phyloP scores from a whole-genome alignment of 768 basidiomycete species.

The Tulasnella sp. region DNA sequence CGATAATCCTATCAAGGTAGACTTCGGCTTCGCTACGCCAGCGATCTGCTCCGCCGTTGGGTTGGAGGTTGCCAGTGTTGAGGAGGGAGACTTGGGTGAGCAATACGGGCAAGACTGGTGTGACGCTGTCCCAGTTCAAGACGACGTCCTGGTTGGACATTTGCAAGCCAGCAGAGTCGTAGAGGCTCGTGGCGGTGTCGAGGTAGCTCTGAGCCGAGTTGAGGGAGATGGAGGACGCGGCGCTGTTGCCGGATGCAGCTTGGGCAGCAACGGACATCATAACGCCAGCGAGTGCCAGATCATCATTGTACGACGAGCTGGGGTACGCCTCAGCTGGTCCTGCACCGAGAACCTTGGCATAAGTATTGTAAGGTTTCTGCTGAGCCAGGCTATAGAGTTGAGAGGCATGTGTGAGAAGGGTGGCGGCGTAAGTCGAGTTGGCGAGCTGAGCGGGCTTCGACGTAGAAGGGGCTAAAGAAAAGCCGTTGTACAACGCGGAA shows the following conservation, averaged over 20 bases:
- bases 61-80: slow-evolving; percentile 1
- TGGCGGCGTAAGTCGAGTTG: slow-evolving; percentile 58
- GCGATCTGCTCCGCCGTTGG: slow-evolving; percentile 37
- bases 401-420: slow-evolving; percentile 60
- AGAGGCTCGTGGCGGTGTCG: slow-evolving; percentile 10
- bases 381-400: slow-evolving; percentile 66
- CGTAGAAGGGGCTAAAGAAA: slow-evolving; percentile 34
- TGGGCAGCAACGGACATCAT: slow-evolving; percentile 63
- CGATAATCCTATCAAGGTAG: slow-evolving; percentile 63
- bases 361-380: slow-evolving; percentile 47
- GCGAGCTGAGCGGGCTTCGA: slow-evolving; percentile 48
- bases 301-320: slow-evolving; percentile 61
- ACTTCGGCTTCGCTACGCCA: slow-evolving; percentile 63
- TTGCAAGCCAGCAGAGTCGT: slow-evolving; percentile 38
- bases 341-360: slow-evolving; percentile 63
- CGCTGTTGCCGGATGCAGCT: neutral
- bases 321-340: slow-evolving; percentile 46
- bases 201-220: slow-evolving; percentile 4
- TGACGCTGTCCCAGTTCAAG: slow-evolving; percentile 86
- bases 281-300: slow-evolving; percentile 61
- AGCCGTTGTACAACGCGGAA: slow-evolving; percentile 63
- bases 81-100: slow-evolving; percentile 58
- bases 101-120: slow-evolving; percentile 60
- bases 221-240: neutral
- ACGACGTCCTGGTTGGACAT: slow-evolving; percentile 48